These are phyloP conservation scores for Durio zibethinus DNA, from an alignment of 345 rosid species.

Conservation along the genomic window DNA sequence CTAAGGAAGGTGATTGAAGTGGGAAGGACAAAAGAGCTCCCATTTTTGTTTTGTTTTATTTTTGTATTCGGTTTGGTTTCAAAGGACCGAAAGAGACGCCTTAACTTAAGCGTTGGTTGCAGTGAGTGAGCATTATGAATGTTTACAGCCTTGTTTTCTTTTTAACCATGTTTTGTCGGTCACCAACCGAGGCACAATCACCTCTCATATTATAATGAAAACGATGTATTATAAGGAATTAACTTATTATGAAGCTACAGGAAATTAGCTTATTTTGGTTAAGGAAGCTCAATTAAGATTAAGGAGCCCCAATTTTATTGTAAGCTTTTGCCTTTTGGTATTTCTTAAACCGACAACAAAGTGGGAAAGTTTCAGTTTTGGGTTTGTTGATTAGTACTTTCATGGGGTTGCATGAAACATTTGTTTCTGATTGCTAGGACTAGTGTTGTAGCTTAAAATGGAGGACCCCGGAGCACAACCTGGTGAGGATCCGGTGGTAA, in stretches of 20 bases:
- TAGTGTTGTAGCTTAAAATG: slow-evolving; percentile 37
- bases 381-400: slow-evolving; percentile 17
- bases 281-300: neutral
- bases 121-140: slow-evolving; percentile 4
- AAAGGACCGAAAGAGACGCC: slow-evolving; percentile 20
- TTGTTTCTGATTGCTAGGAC: slow-evolving; percentile 16
- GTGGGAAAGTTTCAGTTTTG: neutral
- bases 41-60: neutral
- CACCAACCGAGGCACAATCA: neutral
- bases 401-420: slow-evolving; percentile 26
- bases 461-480: slow-evolving; percentile 48
- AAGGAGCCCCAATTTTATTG: neutral
- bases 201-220: neutral
- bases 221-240: neutral
- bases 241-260: neutral
- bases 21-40: neutral
- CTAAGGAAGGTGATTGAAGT: slow-evolving; percentile 9
- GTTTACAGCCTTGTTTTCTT: neutral
- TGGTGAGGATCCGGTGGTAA: slow-evolving; percentile 34
- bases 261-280: neutral
- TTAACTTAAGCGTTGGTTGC: slow-evolving; percentile 18
- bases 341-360: neutral
- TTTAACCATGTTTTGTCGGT: slow-evolving; percentile 15
- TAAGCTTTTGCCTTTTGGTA: neutral
- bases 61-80: neutral